A percentile compares a stretch with the other conserved stretches of the same genome.
Evolutionary conservation across 1,284 basidiomycete species (phyloP).

Genomic region (Pulchroboletus neoregius): DNA sequence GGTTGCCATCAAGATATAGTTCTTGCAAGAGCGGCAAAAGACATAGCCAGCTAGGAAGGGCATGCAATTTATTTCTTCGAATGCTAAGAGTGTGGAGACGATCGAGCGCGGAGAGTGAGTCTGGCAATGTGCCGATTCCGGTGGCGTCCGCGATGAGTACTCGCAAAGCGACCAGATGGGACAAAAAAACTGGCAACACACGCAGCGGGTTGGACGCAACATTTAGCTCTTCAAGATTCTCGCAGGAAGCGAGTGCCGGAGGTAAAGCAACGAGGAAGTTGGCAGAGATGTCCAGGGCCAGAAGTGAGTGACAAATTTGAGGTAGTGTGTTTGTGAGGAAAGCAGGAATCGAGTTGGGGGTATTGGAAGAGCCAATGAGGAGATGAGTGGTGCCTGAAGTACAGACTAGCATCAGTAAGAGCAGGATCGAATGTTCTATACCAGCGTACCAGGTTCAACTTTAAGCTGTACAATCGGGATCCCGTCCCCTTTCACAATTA

Average conservation of each 20-base stretch:
- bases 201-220: constrained; percentile 87
- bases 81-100: constrained; percentile 85
- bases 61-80: constrained; percentile 82
- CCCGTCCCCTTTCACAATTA: constrained; percentile 70
- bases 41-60: constrained; percentile 93
- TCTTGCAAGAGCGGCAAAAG: constrained; percentile 79
- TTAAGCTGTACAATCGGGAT: constrained; percentile 57
- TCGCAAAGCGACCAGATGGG: constrained; percentile 71
- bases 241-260: constrained; percentile 71
- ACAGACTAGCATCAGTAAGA: constrained; percentile 6
- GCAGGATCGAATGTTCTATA: not conserved
- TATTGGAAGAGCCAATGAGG: constrained; percentile 71
- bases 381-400: constrained; percentile 81
- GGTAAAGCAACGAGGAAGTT: constrained; percentile 84
- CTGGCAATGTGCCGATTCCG: constrained; percentile 71
- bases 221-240: constrained; percentile 88
- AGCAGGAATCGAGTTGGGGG: constrained; percentile 70
- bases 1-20: constrained; percentile 89
- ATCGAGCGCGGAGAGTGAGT: constrained; percentile 62
- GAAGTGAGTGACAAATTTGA: constrained; percentile 68
- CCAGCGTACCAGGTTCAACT: constrained; percentile 61
- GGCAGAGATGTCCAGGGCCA: constrained; percentile 86
- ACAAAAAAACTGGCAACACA: constrained; percentile 78
- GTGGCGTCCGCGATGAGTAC: constrained; percentile 90
- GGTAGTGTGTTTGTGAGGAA: constrained; percentile 71